Conservation (phyloP, 805 yeast genomes). For the Ogataea parapolymorpha region DNA sequence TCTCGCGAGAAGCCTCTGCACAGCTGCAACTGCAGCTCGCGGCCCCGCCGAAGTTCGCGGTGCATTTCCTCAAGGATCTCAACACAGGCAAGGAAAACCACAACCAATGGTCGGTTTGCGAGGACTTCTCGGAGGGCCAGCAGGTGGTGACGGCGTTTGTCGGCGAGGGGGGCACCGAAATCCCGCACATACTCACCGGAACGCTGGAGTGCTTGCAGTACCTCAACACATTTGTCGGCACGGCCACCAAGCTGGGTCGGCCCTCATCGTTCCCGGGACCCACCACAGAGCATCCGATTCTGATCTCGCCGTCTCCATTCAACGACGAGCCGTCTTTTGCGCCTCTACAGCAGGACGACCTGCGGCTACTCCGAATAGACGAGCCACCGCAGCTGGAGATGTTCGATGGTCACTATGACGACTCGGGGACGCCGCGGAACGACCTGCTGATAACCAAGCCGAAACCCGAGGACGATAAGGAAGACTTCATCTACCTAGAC, state of each 20-base stretch:
- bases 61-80: constrained; percentile 59
- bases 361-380: constrained; percentile 10
- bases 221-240: constrained; percentile 31
- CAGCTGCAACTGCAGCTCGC: constrained; percentile 32
- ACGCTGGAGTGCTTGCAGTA: constrained; percentile 33
- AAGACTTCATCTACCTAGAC: constrained; percentile 9
- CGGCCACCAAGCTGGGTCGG: constrained; percentile 24
- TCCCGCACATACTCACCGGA: constrained; percentile 71
- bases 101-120: constrained; percentile 78
- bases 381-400: constrained; percentile 18
- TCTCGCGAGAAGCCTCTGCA: constrained; percentile 42
- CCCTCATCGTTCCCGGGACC: constrained; percentile 36
- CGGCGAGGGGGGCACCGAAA: constrained; percentile 53
- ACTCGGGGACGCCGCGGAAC: constrained; percentile 6
- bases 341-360: constrained; percentile 3
- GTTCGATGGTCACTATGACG: constrained; percentile 15
- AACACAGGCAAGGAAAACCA: constrained; percentile 41
- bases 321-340: constrained; percentile 14
- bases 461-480: constrained; percentile 8
- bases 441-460: constrained; percentile 9
- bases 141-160: constrained; percentile 69
- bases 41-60: constrained; percentile 75
- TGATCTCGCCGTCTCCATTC: constrained; percentile 18
- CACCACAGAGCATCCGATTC: constrained; percentile 38
- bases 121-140: constrained; percentile 80